Conservation (phyloP, 169 alveolate genomes). For the Eimeria zaria region DNA sequence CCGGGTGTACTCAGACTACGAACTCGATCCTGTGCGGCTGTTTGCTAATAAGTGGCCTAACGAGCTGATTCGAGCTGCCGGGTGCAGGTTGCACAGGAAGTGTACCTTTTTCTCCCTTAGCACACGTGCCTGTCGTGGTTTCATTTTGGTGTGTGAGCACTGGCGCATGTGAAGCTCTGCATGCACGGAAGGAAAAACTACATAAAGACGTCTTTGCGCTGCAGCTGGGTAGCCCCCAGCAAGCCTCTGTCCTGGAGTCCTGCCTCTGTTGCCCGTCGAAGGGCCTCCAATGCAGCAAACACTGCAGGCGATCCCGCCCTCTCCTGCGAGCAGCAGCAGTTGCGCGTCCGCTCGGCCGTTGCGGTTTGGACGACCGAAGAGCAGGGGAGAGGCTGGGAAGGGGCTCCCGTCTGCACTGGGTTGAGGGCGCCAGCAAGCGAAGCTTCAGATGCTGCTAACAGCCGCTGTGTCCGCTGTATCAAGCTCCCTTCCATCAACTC, state of each 20-base stretch:
- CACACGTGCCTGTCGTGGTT: not conserved
- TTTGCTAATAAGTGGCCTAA: not conserved
- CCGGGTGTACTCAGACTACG: too few relatives aligned
- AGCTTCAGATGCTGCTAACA: not conserved
- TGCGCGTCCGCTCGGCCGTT: not conserved
- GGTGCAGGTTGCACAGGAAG: not conserved
- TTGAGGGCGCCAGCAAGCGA: not conserved
- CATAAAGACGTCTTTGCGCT: not conserved
- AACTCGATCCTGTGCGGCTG: too few relatives aligned
- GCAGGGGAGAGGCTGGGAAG: not conserved
- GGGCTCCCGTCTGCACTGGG: not conserved
- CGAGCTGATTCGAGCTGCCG: not conserved
- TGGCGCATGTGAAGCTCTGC: not conserved
- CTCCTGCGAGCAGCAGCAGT: conserved; percentile 21
- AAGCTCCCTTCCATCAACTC: not conserved
- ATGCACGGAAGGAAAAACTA: not conserved
- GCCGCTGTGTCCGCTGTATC: not conserved
- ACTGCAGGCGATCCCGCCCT: not conserved
- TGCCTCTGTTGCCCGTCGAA: conserved; percentile 22
- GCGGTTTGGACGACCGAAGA: not conserved
- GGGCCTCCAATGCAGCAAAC: not conserved
- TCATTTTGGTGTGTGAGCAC: not conserved
- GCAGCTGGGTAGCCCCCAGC: not conserved
- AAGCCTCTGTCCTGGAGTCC: conserved; percentile 16
- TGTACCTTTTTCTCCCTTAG: not conserved